Percentiles rank a stretch among this genome's conserved stretches.
These are phyloP conservation scores for Aspergillus taichungensis DNA, from an alignment of 495 filamentous ascomycete genomes.

Conservation along the genomic window DNA sequence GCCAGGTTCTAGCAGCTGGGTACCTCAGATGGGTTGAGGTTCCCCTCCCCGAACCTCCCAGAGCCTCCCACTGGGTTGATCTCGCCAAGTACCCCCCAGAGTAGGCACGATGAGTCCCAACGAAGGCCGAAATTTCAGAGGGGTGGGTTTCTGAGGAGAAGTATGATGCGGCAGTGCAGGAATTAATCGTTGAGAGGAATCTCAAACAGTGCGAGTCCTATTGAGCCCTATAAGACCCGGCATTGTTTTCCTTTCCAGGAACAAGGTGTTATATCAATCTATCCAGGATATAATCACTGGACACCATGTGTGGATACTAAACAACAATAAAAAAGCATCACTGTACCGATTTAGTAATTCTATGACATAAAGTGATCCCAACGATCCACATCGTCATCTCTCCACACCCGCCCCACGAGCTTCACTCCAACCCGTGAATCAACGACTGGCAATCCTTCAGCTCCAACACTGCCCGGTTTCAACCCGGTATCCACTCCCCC, in stretches of 20 bases:
- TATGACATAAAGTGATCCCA: too few relatives aligned
- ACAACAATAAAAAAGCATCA: too few relatives aligned
- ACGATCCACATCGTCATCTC: too few relatives aligned
- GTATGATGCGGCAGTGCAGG: conserved; percentile 8
- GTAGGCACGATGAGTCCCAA: conserved; percentile 8
- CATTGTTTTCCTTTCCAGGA: conserved; percentile 16
- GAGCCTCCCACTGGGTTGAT: conserved; percentile 6
- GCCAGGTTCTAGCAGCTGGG: conserved; percentile 14
- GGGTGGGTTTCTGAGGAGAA: conserved; percentile 9
- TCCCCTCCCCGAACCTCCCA: conserved; percentile 8
- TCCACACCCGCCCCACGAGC: too few relatives aligned
- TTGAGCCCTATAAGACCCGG: conserved; percentile 10
- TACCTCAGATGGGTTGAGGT: conserved; percentile 16
- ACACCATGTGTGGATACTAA: too few relatives aligned
- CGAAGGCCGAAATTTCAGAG: conserved; percentile 8
- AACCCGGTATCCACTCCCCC: too few relatives aligned
- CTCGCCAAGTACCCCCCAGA: conserved; percentile 10
- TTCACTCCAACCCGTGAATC: too few relatives aligned
- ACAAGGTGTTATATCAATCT: conserved; percentile 12
- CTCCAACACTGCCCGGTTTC: too few relatives aligned
- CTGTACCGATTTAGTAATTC: too few relatives aligned
- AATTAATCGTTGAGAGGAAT: conserved; percentile 8
- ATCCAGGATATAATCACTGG: not conserved
- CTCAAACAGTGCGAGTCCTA: conserved; percentile 1
- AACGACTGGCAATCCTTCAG: too few relatives aligned